Conservation (phyloP, 768 basidiomycete genomes). For the Floccularia luteovirens region DNA sequence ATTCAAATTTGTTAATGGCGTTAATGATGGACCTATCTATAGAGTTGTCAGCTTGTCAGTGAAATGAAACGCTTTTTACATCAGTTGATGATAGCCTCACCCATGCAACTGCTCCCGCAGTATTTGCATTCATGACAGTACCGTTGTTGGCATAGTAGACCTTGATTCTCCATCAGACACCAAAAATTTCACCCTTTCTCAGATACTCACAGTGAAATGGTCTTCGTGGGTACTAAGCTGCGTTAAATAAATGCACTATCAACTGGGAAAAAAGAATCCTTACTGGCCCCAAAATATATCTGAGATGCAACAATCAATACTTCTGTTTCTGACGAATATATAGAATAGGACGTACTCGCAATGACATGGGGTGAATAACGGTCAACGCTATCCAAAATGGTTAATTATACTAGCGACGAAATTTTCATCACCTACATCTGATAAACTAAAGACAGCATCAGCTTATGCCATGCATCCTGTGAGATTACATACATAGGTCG, state of each 20-base stretch:
- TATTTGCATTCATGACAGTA: conserved; percentile 46
- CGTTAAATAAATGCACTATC: conserved; percentile 2
- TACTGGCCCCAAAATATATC: conserved; percentile 74
- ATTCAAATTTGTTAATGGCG: conserved; percentile 65
- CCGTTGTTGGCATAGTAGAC: conserved; percentile 71
- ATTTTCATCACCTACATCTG: conserved; percentile 22
- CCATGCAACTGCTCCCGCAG: conserved; percentile 44
- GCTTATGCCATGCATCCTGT: neutral
- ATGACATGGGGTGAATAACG: conserved; percentile 77
- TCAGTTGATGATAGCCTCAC: conserved; percentile 12
- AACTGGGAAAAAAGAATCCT: conserved; percentile 5
- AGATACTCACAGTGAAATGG: conserved; percentile 44
- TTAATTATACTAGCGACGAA: conserved; percentile 6
- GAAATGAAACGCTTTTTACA: neutral
- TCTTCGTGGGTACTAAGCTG: conserved; percentile 53
- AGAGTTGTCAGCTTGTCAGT: neutral
- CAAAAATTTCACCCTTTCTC: no score
- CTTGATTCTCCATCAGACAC: conserved; percentile 19
- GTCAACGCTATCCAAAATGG: conserved; percentile 42
- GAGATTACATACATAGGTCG: conserved; percentile 47
- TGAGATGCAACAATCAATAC: conserved; percentile 15
- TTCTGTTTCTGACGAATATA: conserved; percentile 2
- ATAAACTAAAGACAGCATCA: conserved; percentile 26
- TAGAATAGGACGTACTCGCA: conserved; percentile 43
- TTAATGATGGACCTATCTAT: conserved; percentile 67